Evolutionary conservation across 2,329 filamentous ascomycete genomes (phyloP), one percentile per base, ranked within the genome.

Genomic region (Colletotrichum chrysophilum): DNA sequence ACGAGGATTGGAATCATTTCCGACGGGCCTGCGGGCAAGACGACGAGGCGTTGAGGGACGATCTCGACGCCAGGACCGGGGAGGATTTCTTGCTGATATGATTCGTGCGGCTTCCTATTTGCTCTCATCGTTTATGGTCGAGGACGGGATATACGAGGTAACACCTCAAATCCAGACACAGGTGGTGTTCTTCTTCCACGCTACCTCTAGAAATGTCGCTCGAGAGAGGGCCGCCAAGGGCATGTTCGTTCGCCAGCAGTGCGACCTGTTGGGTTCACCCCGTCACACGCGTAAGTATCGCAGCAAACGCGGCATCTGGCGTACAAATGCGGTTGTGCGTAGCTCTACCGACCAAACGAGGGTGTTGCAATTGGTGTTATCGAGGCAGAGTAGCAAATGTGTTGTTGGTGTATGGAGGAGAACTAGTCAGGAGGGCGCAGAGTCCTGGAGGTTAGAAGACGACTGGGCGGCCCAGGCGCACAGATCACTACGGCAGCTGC

Each of bases 21-120:
- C 65, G 56, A 10, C 36, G 30, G 6, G 66, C 56, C 26, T 70
- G 66, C n/a, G 70, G 65, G 1, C 14, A 67, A n/a, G 62, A 43
- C n/a, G 26, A 34, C 1, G 48, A 48, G 14, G 21, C 16, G n/a
- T 21, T 71, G 26, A 52, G 67, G 7, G 13, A 66, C 5, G 70
- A 71, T 7, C 24, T 71, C 3, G 48, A 67, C 4, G 64, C n/a
- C n/a, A 52, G 43, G 43, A 52, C n/a, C n/a, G 43, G 43, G 10
- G 43, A 52, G 43, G 43, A 52, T 21, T 52, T 52, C n/a, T 52
- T 12, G n/a, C 43, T 52, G n/a, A 12, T 21, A 52, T 52, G 43
- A 52, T 52, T 13, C 7, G n/a, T 52, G n/a, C 43, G 10, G n/a
- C n/a, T n/a, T 52, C 6, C 43, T 52, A n/a, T 21, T 21, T 21